phyloP scores from a whole-genome alignment of 2,329 filamentous ascomycete genomes.

The Teratosphaeria viscida region DNA sequence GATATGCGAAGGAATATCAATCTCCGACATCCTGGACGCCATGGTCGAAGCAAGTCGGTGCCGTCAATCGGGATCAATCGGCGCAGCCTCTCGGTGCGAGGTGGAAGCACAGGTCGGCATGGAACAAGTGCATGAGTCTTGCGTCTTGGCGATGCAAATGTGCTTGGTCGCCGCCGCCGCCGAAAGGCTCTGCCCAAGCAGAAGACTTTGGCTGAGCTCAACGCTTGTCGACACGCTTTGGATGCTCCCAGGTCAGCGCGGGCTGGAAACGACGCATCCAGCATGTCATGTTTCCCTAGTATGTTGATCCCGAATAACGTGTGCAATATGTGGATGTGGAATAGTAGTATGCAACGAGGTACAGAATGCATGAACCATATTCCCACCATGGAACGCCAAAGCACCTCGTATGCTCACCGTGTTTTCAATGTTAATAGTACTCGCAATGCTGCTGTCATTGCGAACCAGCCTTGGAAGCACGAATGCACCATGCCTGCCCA shows the following conservation, averaged over 20 bases:
- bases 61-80: neutral
- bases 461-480: neutral
- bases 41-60: neutral
- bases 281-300: no score
- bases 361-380: neutral
- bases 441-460: neutral
- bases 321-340: neutral
- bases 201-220: no score
- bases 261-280: no score
- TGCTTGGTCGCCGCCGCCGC: neutral
- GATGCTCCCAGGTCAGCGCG: no score
- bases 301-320: neutral
- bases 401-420: neutral
- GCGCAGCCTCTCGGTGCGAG: neutral
- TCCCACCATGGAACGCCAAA: neutral
- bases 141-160: neutral
- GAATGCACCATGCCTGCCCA: neutral
- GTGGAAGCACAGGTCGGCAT: neutral
- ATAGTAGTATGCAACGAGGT: neutral
- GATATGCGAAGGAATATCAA: neutral
- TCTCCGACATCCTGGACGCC: neutral
- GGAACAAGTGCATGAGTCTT: neutral
- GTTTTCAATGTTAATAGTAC: neutral
- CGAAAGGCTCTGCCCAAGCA: no score
- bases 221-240: no score